These are phyloP conservation scores for Rhodamnia argentea DNA, from an alignment of 345 rosid species.

Conservation along the genomic window DNA sequence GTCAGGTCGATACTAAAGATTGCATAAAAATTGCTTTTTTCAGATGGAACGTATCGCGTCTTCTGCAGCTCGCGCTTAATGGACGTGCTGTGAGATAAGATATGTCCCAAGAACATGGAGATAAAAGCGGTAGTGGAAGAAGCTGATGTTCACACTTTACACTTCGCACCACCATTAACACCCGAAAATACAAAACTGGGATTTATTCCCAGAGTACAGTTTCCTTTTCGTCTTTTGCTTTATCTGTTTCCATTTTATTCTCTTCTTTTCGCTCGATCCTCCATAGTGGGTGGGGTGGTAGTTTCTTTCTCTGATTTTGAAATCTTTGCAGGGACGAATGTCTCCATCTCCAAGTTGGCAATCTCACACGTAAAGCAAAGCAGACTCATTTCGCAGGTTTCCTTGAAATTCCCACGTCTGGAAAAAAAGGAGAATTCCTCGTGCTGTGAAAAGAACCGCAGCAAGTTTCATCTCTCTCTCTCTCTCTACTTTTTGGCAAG, in stretches of 20 bases:
- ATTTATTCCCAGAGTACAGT: background rate
- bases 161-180: background rate
- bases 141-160: background rate
- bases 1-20: background rate
- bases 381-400: background rate
- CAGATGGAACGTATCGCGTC: background rate
- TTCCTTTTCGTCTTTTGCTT: background rate
- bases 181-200: background rate
- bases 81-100: background rate
- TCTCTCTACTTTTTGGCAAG: background rate
- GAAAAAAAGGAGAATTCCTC: background rate
- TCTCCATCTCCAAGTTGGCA: background rate
- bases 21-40: background rate
- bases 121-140: background rate
- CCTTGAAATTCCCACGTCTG: background rate
- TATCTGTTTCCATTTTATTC: background rate
- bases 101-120: background rate
- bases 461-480: background rate
- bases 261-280: background rate
- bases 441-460: background rate
- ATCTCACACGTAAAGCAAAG: background rate
- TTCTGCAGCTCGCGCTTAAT: background rate
- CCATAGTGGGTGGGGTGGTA: background rate
- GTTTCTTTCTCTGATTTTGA: background rate
- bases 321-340: background rate